A percentile compares a stretch with the other conserved stretches of the same genome.
Evolutionary conservation across 2,329 filamentous ascomycete species (phyloP).

Genomic region (Fusarium algeriense): DNA sequence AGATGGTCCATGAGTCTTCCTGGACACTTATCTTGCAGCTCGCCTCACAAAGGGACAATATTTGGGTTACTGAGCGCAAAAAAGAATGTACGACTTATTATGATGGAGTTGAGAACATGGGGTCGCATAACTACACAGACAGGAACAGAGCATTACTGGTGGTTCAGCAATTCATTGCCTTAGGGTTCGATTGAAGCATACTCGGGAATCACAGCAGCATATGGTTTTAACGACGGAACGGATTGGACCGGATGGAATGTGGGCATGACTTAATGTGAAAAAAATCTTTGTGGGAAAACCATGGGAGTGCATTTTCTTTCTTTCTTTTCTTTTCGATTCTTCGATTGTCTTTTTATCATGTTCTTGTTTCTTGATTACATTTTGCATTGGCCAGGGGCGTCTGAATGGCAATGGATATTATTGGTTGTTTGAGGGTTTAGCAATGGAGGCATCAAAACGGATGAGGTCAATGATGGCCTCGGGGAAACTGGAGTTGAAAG

Average conservation of each 20-base stretch:
- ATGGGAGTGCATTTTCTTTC: not conserved
- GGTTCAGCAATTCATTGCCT: not conserved
- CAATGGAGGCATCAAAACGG: slow-evolving; percentile 21
- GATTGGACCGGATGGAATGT: slow-evolving; percentile 34
- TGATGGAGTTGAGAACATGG: slow-evolving; percentile 7
- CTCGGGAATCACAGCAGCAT: slow-evolving; percentile 29
- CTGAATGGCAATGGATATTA: slow-evolving; percentile 19
- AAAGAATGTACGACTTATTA: slow-evolving; percentile 29
- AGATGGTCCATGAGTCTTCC: slow-evolving; percentile 30
- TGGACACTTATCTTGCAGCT: slow-evolving; percentile 16
- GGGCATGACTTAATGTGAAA: slow-evolving; percentile 34
- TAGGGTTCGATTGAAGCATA: not conserved
- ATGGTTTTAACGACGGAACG: slow-evolving; percentile 35
- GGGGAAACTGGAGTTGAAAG: slow-evolving; percentile 35
- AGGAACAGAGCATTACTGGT: slow-evolving; percentile 11
- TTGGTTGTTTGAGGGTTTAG: slow-evolving; percentile 13
- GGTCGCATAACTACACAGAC: slow-evolving; percentile 18
- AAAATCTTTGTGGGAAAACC: slow-evolving; percentile 35
- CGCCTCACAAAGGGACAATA: slow-evolving; percentile 17
- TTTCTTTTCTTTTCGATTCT: slow-evolving; percentile 34
- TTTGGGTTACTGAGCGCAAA: slow-evolving; percentile 12
- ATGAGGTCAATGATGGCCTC: slow-evolving; percentile 25
- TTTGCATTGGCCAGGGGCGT: slow-evolving; percentile 41
- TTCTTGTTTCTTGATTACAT: slow-evolving; percentile 19
- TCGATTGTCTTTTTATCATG: slow-evolving; percentile 39